Conservation (phyloP, 176 grass and related monocot genomes). For the Eragrostis curvula region DNA sequence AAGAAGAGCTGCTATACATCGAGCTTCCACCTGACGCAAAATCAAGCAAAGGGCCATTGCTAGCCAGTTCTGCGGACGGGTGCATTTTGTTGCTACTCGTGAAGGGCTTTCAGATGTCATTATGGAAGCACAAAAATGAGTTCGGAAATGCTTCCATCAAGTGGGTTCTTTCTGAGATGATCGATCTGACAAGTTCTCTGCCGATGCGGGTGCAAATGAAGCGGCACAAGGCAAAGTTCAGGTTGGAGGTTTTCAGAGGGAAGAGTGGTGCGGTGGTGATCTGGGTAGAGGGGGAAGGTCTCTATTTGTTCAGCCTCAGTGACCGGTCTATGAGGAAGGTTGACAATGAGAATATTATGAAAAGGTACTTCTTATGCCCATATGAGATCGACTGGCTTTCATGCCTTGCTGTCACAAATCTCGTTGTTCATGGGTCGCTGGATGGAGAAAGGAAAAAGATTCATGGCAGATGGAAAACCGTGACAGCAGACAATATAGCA, state of each 20-base stretch:
- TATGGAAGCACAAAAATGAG: constrained; percentile 7
- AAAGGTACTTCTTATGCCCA: constrained; percentile 22
- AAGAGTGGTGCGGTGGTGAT: constrained; percentile 25
- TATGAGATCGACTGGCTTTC: constrained; percentile 43
- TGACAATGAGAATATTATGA: constrained; percentile 3
- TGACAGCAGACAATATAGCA: background rate
- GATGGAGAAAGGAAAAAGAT: background rate
- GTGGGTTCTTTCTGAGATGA: constrained; percentile 23
- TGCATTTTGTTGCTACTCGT: constrained; percentile 2
- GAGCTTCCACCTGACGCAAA: constrained; percentile 24
- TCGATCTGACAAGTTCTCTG: constrained; percentile 18
- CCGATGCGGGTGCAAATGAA: background rate
- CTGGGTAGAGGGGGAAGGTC: constrained; percentile 12
- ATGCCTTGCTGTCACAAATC: constrained; percentile 16
- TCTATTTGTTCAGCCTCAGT: constrained; percentile 25
- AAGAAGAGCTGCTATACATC: background rate
- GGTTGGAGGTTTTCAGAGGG: constrained; percentile 15
- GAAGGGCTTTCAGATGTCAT: constrained; percentile 25
- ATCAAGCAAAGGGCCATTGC: background rate
- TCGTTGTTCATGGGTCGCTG: background rate
- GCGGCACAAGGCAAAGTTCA: background rate
- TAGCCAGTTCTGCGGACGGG: constrained; percentile 13
- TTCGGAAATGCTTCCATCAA: background rate
- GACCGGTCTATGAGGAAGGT: constrained; percentile 11
- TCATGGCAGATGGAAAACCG: constrained; percentile 10